Base-by-base conservation (phyloP, 257 asterid genomes). In the Jacaranda mimosifolia region DNA sequence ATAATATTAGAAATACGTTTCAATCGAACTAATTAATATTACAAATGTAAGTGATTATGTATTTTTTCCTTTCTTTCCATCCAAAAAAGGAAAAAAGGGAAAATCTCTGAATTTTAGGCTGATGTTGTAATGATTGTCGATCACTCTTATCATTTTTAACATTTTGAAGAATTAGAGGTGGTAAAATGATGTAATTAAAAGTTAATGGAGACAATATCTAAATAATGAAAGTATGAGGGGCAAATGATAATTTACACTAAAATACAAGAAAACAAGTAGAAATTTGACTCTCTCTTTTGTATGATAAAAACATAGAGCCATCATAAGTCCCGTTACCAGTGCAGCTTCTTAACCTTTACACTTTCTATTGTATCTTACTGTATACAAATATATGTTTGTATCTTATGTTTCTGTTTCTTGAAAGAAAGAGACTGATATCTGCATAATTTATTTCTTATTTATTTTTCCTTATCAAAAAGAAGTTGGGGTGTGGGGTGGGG, bases 241-340 rank as follows among this genome's bases (percentile, higher is more conserved):
- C 46, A 6, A 42, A 42, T 4, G 3, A 5, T 42, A 42, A 42
- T 42, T 5, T 9, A 42, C 1, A 4, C 11, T 53, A 68, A 75
- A 40, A 38, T 45, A 56, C 63, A 66, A 71, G 40, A 52, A 52
- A 66, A 45, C 45, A 56, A 75, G 66, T 21, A 53, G 32, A 70
- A 79, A 46, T 72, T 84, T 69, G 75, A 84, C 12, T 70, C 70
- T 72, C 66, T 63, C 18, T 48, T 73, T 68, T 56, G 26, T 4
- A 55, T 3, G 2, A 55, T 48, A 19, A 5, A 64, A 59, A 26
- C 15, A 70, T 73, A 48, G 19, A 77, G 75, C 57, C 65, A 58
- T 73, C 73, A n/a, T 66, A 64, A 69, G 45, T 56, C 73, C 75
- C 9, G 69, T 77, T 75, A 62, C 32, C 40, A 35, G 65, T 76